phyloP scores from a whole-genome alignment of 495 filamentous ascomycete species.

The Halenospora varia region DNA sequence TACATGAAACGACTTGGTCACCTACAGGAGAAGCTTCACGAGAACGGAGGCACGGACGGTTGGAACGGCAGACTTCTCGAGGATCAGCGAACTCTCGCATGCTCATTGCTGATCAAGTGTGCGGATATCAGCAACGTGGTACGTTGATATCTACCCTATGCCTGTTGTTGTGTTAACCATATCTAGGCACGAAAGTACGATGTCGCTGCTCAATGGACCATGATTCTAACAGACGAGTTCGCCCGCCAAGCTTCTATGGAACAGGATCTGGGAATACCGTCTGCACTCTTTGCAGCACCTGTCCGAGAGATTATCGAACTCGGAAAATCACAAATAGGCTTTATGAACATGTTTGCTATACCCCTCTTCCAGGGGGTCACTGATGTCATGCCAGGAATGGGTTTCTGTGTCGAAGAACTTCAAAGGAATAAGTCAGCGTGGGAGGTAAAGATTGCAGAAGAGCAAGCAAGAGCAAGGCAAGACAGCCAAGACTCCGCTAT shows the following conservation, averaged over 20 bases:
- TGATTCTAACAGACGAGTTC: slow-evolving; percentile 89
- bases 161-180: slow-evolving; percentile 2
- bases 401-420: slow-evolving; percentile 78
- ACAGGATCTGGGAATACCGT: slow-evolving; percentile 75
- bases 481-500: slow-evolving; percentile 19
- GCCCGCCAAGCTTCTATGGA: slow-evolving; percentile 92
- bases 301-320: slow-evolving; percentile 79
- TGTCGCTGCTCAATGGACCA: slow-evolving; percentile 80
- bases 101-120: slow-evolving; percentile 92
- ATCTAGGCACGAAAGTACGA: slow-evolving; percentile 76
- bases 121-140: slow-evolving; percentile 99
- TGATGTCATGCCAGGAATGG: slow-evolving; percentile 77
- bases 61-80: slow-evolving; percentile 69
- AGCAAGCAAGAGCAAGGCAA: slow-evolving; percentile 40
- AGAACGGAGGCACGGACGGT: slow-evolving; percentile 54
- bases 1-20: slow-evolving; percentile 84
- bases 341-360: slow-evolving; percentile 93
- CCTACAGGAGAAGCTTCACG: slow-evolving; percentile 69
- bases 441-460: slow-evolving; percentile 55
- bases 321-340: slow-evolving; percentile 83
- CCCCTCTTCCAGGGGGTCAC: slow-evolving; percentile 85
- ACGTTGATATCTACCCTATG: slow-evolving; percentile 25
- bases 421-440: slow-evolving; percentile 69
- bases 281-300: slow-evolving; percentile 80
- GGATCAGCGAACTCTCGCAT: slow-evolving; percentile 72